phyloP scores from a whole-genome alignment of 139 green algal species.

The Asterochloris sp. region DNA sequence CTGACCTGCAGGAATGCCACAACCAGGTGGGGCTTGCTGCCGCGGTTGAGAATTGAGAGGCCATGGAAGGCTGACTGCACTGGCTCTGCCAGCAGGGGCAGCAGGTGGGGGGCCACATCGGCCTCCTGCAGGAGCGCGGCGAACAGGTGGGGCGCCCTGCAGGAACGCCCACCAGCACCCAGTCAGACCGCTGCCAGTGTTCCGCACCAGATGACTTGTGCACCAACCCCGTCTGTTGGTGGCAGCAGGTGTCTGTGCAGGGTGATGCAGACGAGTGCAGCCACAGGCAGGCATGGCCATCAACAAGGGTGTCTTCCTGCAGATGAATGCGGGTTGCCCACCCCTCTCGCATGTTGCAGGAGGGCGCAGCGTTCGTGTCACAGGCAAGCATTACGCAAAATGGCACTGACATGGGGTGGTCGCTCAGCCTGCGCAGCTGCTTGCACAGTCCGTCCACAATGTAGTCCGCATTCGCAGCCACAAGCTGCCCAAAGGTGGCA shows the following conservation, averaged over 20 bases:
- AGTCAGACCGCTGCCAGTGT: no score
- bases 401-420: constrained; percentile 35
- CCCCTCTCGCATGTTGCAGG: no score
- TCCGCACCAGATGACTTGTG: no score
- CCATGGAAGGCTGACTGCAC: constrained; percentile 48
- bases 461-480: constrained; percentile 73
- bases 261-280: no score
- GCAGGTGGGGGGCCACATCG: constrained; percentile 52
- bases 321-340: no score
- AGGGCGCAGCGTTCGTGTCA: no score
- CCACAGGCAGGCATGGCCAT: no score
- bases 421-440: constrained; percentile 48
- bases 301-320: no score
- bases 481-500: constrained; percentile 34
- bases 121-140: constrained; percentile 58
- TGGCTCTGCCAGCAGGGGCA: constrained; percentile 78
- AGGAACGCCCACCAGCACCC: background rate
- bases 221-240: no score
- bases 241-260: no score
- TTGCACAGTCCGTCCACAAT: constrained; percentile 72
- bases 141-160: constrained; percentile 67
- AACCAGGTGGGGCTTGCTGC: constrained; percentile 44
- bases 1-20: constrained; percentile 50
- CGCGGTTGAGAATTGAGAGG: constrained; percentile 54
- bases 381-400: background rate